These are phyloP conservation scores for Lipomyces yamadae DNA, from an alignment of 805 yeast species.

Conservation along the genomic window DNA sequence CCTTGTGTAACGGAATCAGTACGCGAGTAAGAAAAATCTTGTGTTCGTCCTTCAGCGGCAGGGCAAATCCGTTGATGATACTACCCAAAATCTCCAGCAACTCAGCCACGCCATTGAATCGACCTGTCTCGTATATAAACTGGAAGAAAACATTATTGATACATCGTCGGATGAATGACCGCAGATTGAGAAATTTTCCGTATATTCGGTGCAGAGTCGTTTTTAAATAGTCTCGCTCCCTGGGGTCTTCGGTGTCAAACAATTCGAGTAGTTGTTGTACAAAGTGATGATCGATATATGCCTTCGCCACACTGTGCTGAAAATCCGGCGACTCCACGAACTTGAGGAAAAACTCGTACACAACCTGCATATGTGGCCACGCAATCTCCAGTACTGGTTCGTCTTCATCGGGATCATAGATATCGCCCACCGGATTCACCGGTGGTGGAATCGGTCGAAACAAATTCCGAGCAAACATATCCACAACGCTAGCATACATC, in stretches of 20 bases:
- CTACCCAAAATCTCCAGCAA: conserved; percentile 92
- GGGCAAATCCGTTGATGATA: conserved; percentile 95
- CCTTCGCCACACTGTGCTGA: conserved; percentile 90
- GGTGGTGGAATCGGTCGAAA: conserved; percentile 98
- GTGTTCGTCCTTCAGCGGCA: conserved; percentile 96
- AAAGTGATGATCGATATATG: conserved; percentile 89
- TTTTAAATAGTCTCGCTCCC: conserved; percentile 93
- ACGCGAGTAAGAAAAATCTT: conserved; percentile 86
- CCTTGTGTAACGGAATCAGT: conserved; percentile 89
- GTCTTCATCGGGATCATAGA: conserved; percentile 97
- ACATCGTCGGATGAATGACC: conserved; percentile 89
- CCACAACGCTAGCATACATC: conserved; percentile 84
- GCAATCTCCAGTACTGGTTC: conserved; percentile 96
- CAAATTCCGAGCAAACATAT: conserved; percentile 85
- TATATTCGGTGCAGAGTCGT: conserved; percentile 95
- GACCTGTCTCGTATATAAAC: conserved; percentile 91
- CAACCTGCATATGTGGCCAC: conserved; percentile 99
- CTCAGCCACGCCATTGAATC: conserved; percentile 96
- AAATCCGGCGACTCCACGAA: conserved; percentile 95
- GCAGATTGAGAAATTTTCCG: conserved; percentile 87
- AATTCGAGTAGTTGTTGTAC: conserved; percentile 79
- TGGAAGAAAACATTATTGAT: conserved; percentile 91
- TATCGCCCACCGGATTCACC: conserved; percentile 94
- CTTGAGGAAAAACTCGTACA: conserved; percentile 89
- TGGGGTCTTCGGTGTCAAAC: conserved; percentile 94